Evolutionary conservation across 1,284 basidiomycete genomes (phyloP), one percentile per base, ranked within the genome.

Genomic region (Singerocomus rubriflavus): DNA sequence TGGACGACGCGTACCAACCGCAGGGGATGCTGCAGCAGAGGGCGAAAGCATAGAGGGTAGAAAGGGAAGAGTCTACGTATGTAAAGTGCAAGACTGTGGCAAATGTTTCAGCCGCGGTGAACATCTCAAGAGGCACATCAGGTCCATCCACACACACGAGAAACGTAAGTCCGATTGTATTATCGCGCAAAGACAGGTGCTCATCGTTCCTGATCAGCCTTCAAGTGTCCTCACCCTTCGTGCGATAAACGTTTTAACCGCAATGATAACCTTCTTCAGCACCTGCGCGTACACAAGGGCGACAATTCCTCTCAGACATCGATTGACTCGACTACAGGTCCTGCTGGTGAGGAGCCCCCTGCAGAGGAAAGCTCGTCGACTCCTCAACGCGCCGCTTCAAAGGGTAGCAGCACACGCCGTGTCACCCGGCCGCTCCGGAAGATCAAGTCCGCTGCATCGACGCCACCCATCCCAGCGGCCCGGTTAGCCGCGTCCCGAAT

Each of bases 91-190:
- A 46, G 81, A 76, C 1, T 89, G 87, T 63, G 80, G 79, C 26
- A 89, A 88, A 64, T 81, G 80, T 50, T 91, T 91, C 67, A 77
- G 77, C 56, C 79, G 88, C 32, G 80, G 82, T 8, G 86, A 90
- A 58, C 89, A 91, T 66, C 74, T 91, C 51, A 88, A 88, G 69
- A 75, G 88, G 35, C 89, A 91, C 65, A 81, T 90, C 55, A 72
- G 81, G 44, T 83, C 80, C 44, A 84, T 91, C 48, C 88, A 91
- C 59, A 87, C 85, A 1, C 76, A 88, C 61, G 85, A 88, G 61
- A 86, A 86, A 71, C 85, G 88, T 90, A 71, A 69, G 79, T 73
- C 29, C 53, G 50, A 63, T 66, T 50, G 39, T 33, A 21, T 33
- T 42, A 27, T 52, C 51, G 14, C 27, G 32, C 46, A 25, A 48